Evolutionary conservation across 345 rosid species (phyloP), one percentile per base, ranked within the genome.

Genomic region (Brassica incana): DNA sequence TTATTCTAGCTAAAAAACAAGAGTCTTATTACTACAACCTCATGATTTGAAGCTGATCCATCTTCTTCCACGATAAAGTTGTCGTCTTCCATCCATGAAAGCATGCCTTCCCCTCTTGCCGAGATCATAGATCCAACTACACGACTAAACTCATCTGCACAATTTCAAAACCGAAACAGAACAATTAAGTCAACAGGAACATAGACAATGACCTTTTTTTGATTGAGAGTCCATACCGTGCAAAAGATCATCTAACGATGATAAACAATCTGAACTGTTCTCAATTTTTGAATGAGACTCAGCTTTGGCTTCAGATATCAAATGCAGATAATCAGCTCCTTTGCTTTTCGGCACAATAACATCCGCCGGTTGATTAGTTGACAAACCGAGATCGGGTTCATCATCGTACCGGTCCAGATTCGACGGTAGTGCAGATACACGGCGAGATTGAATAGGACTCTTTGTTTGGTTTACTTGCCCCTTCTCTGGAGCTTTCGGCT

Each of bases 361-460:
- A 77, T 86, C 56, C 6, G 6, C 6, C 1, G 56, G 16, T 5
- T 14, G 52, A 45, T 4, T 12, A 11, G 15, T 48, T 0, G 16
- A 14, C 54, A 14, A 75, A 64, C 69, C 85, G 0, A 36, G 72
- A 71, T 85, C 88, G 54, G 68, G 66, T 15, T 80, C 90, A 27
- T 90, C 94, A 64, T 81, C 88, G 65, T 89, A 92, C 10, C 93
- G 94, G 76, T 91, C 93, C 91, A 87, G 85, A 83, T 95, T 95
- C 3, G 97, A 90, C 0, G 97, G 92, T 0, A 91, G 90, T 1
- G n/a, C 52, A 45, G 52, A 40, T 0, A 40, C 48, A 40, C 48
- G 48, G 14, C 75, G 82, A 25, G 84, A 78, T 67, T 84, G 83
- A 14, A 54, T 78, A 15, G 81, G 76, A 69, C 29, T 84, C 71